Evolutionary conservation across 805 yeast species (phyloP).

Genomic region (Pichia exigua): DNA sequence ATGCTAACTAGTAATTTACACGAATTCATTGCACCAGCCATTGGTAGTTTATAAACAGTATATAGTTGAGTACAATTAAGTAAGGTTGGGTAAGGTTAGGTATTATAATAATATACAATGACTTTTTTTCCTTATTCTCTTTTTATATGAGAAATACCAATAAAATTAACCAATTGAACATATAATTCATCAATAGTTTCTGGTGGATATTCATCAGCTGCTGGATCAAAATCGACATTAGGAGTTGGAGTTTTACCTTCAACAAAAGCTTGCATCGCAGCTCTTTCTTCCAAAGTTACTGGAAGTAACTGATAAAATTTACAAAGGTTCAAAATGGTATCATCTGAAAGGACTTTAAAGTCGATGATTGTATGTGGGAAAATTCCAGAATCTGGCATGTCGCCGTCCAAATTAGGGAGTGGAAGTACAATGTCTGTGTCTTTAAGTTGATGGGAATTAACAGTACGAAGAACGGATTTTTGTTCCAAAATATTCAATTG

Average conservation of each 20-base stretch:
- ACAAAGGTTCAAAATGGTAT: constrained; percentile 45
- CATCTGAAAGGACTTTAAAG: constrained; percentile 40
- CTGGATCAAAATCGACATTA: constrained; percentile 25
- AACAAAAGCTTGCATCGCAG: constrained; percentile 41
- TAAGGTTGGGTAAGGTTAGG: no score
- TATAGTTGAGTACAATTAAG: no score
- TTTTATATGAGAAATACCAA: constrained; percentile 36
- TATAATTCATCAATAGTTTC: constrained; percentile 47
- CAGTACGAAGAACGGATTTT: constrained; percentile 61
- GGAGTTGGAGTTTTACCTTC: constrained; percentile 41
- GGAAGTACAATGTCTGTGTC: constrained; percentile 50
- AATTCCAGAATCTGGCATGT: constrained; percentile 40
- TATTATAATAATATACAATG: no score
- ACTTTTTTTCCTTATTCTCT: constrained; percentile 3
- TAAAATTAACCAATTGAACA: constrained; percentile 58
- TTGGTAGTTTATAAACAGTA: constrained; percentile 20
- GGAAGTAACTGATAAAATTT: constrained; percentile 72
- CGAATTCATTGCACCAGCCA: constrained; percentile 57
- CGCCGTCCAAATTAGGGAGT: constrained; percentile 74
- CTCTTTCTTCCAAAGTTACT: constrained; percentile 49
- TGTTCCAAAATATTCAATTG: constrained; percentile 77
- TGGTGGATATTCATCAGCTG: constrained; percentile 31
- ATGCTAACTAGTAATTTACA: constrained; percentile 85
- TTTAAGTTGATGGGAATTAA: constrained; percentile 45
- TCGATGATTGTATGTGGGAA: constrained; percentile 57